Evolutionary conservation across 1,139 yeast genomes (phyloP).

Genomic region (Eremothecium cymbalariae): DNA sequence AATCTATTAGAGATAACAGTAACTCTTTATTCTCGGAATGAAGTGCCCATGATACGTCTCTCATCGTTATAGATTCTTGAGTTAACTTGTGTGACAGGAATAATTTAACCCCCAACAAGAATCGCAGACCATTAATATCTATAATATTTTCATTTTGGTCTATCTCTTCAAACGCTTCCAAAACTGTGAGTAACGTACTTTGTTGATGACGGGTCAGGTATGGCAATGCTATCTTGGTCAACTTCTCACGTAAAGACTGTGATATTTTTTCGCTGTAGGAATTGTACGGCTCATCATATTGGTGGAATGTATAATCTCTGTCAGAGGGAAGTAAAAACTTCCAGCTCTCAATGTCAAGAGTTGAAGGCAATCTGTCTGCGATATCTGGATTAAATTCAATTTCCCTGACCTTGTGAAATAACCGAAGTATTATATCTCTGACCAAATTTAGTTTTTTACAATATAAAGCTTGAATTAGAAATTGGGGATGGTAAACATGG

Average conservation of each 20-base stretch:
- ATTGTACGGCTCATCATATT: constrained; percentile 37
- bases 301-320: constrained; percentile 18
- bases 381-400: constrained; percentile 37
- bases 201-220: constrained; percentile 87
- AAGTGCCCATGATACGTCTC: constrained; percentile 83
- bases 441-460: constrained; percentile 53
- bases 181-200: constrained; percentile 63
- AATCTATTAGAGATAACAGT: constrained; percentile 48
- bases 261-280: constrained; percentile 42
- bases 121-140: constrained; percentile 68
- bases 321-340: constrained; percentile 28
- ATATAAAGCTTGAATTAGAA: constrained; percentile 68
- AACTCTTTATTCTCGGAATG: constrained; percentile 75
- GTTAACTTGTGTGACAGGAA: constrained; percentile 47
- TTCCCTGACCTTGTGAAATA: constrained; percentile 47
- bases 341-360: constrained; percentile 32
- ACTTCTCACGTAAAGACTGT: constrained; percentile 46
- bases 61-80: constrained; percentile 51
- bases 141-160: constrained; percentile 42
- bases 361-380: constrained; percentile 33
- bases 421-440: constrained; percentile 45
- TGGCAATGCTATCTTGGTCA: constrained; percentile 63
- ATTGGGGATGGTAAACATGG: constrained; percentile 88
- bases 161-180: constrained; percentile 54
- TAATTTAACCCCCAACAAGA: constrained; percentile 63